Percentiles rank a stretch among this genome's conserved stretches.
phyloP scores from a whole-genome alignment of 495 filamentous ascomycete genomes.

The Penicillium pancosmium region DNA sequence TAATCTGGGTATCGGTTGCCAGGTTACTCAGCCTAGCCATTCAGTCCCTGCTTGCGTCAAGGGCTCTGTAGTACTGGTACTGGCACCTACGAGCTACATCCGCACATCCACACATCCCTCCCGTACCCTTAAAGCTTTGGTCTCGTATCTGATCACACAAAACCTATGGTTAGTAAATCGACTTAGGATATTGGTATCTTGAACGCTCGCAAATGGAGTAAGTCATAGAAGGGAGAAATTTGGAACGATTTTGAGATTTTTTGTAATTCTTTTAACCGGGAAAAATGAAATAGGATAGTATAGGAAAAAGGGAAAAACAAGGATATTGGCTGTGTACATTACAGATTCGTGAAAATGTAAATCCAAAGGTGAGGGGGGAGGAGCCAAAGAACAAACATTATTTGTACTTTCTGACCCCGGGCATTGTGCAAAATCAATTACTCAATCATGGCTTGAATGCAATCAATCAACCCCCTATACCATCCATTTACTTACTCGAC shows the following conservation, averaged over 20 bases:
- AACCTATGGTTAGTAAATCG: conserved; percentile 13
- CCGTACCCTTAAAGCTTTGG: conserved; percentile 26
- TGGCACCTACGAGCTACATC: not conserved
- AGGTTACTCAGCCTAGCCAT: too few species aligned
- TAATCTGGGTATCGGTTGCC: too few species aligned
- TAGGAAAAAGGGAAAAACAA: conserved; percentile 2
- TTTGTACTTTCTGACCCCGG: not conserved
- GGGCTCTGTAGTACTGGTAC: not conserved
- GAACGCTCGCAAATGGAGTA: not conserved
- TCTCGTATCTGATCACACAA: conserved; percentile 29
- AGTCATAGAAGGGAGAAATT: not conserved
- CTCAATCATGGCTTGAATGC: too few species aligned
- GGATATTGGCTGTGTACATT: conserved; percentile 33
- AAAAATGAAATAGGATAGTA: conserved; percentile 1
- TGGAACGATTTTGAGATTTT: conserved; percentile 9
- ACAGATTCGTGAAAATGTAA: conserved; percentile 33
- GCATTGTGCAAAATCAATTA: too few species aligned
- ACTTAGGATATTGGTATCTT: too few species aligned
- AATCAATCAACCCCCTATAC: too few species aligned
- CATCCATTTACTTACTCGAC: conserved; percentile 74
- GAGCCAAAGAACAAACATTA: not conserved
- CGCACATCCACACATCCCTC: too few species aligned
- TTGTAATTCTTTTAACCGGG: conserved; percentile 16
- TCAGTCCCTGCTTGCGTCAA: too few species aligned
- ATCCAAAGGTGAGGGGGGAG: not conserved